Evolutionary conservation across 2,329 filamentous ascomycete species (phyloP), one percentile per base, ranked within the genome.

Genomic region (Cladorrhinum sp.): DNA sequence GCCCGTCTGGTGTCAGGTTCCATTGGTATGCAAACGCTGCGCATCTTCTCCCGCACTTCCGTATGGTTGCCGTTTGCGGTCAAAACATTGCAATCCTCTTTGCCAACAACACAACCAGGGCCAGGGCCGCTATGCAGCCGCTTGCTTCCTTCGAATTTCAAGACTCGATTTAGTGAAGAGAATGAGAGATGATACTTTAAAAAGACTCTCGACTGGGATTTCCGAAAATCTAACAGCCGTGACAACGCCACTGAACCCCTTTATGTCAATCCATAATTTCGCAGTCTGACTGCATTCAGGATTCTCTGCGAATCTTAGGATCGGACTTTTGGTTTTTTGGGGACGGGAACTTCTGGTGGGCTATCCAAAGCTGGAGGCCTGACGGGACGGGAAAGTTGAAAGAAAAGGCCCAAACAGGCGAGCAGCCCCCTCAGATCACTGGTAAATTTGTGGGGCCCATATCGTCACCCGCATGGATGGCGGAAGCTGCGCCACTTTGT

Each of bases 381-480:
- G 24, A 36, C 21, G 23, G 39, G 39, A 57, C 23, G 24, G 24
- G 24, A 42, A 46, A 2, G 33, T 49, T 48, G 21, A 51, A 51
- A 26, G 23, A 51, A 51, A 49, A 16, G 46, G 7, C 46, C 46
- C 3, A 51, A 51, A 10, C 3, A 24, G 21, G 49, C 49, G 24
- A 28, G 24, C 33, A 30, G n/a, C 10, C 10, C 26, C 5, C 26
- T 30, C 5, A 30, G 26, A 30, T 28, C 49, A 26, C 7, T 26
- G 14, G 20, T 8, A 49, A 28, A 57, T 14, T n/a, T 28, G 54
- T 49, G 39, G 54, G 26, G 33, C 49, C 14, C 54, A 57, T 57
- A 48, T 57, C 54, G 54, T 57, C 54, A 57, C 54, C 39, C 39
- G 39, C 54, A 57, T 46, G 42, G 23, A 46, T 48, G 36, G 54